phyloP scores from a whole-genome alignment of 164 flowering plant species.

The Litsea cubeba region DNA sequence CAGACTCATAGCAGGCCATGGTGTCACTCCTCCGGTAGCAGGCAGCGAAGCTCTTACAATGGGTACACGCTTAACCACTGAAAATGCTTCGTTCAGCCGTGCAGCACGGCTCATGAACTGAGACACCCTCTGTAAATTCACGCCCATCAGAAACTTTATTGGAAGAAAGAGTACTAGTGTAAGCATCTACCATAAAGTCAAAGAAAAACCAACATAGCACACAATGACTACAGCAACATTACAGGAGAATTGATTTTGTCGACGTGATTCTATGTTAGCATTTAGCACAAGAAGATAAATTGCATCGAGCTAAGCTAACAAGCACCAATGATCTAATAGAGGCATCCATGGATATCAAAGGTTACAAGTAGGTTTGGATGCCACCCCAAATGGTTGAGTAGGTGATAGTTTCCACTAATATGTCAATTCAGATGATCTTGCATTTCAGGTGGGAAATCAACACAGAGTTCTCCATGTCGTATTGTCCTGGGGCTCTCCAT shows the following conservation, averaged over 20 bases:
- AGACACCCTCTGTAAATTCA: slow-evolving; percentile 71
- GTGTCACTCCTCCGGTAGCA: slow-evolving; percentile 38
- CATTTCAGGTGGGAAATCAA: background rate
- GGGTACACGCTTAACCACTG: slow-evolving; percentile 79
- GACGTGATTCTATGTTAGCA: background rate
- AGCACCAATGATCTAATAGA: background rate
- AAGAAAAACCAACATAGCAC: background rate
- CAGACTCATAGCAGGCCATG: slow-evolving; percentile 76
- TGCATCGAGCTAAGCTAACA: background rate
- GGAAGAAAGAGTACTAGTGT: background rate
- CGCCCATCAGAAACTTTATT: slow-evolving; percentile 9
- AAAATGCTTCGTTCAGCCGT: slow-evolving; percentile 89
- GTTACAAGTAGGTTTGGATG: background rate
- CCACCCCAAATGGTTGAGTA: background rate
- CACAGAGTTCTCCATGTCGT: background rate
- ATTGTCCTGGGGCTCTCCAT: background rate
- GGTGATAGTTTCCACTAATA: background rate
- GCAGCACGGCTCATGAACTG: slow-evolving; percentile 77
- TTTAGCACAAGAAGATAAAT: too few relatives aligned
- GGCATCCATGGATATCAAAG: background rate
- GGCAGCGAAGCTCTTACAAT: slow-evolving; percentile 67
- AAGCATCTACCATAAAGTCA: background rate
- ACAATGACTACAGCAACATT: too few relatives aligned
- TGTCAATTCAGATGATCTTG: background rate
- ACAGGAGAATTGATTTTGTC: background rate